Evolutionary conservation across 495 filamentous ascomycete species (phyloP), one percentile per base, ranked within the genome.

Genomic region (Sporormia fimetaria): DNA sequence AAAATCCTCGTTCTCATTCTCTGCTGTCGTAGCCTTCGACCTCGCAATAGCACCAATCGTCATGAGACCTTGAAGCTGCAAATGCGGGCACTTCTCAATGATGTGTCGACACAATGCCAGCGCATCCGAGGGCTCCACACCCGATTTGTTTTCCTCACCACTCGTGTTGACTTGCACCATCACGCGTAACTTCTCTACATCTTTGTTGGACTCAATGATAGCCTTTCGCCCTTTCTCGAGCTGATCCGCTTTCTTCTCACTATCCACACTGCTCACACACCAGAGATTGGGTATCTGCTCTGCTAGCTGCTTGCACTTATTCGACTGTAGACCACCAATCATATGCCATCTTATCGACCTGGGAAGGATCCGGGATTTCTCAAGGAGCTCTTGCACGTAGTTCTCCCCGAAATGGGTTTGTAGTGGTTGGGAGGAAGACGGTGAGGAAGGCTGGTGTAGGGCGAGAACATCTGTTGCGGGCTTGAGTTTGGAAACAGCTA

Each of bases 121-220:
- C 2, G 81, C 64, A 17, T 58, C 61, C 3, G 14, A 32, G 0
- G 87, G 90, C 10, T 74, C 65, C 22, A 84, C 76, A 4, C 90
- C 90, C 3, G 78, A 78, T 63, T 98, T 98, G 42, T 71, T 73
- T 35, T 73, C 72, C 55, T 98, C 90, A 33, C 85, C 83, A 0
- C 83, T 92, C 0, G 90, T 98, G 61, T 98, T 98, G 37, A 96
- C 75, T 62, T 98, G 90, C 17, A 98, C 76, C 59, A 84, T 87
- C 30, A 96, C 65, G 46, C 81, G 69, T 40, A 95, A 62, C 35
- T 21, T 44, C 52, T 66, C 68, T 6, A 16, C 30, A 15, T 44
- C 38, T 24, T 44, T 26, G 14, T 27, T 7, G 11, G 4, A 9
- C 27, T 56, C 40, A 16, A 51, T 34, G 3, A 70, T 61, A 12